Conservation (phyloP, 192 early-diverging fungal genomes). For the Coemansia sp. region DNA sequence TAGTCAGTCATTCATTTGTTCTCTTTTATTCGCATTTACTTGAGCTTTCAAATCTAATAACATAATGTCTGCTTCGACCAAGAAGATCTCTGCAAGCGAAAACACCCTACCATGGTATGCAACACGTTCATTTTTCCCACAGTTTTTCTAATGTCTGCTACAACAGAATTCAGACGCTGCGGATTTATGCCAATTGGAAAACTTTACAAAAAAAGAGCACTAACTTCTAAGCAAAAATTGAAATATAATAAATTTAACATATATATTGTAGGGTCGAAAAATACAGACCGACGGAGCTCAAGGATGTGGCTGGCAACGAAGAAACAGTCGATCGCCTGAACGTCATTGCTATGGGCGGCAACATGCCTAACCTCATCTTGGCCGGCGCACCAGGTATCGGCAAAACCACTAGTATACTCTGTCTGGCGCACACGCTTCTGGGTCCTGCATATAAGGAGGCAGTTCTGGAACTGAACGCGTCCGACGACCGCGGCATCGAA, state of each 20-base stretch:
- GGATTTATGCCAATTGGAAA: too few species aligned
- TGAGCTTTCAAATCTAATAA: too few species aligned
- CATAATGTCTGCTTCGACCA: neutral
- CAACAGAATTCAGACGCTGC: too few species aligned
- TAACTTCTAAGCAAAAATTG: too few species aligned
- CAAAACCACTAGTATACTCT: slow-evolving; percentile 95
- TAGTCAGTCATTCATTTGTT: too few species aligned
- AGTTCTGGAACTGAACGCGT: slow-evolving; percentile 97
- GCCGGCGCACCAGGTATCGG: slow-evolving; percentile 91
- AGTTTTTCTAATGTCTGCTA: neutral
- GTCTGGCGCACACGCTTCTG: slow-evolving; percentile 86
- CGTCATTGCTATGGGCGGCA: slow-evolving; percentile 86
- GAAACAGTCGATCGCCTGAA: slow-evolving; percentile 84
- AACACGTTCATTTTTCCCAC: neutral
- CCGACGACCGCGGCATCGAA: slow-evolving; percentile 93
- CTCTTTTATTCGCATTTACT: too few species aligned
- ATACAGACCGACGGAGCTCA: slow-evolving; percentile 81
- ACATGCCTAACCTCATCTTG: slow-evolving; percentile 96
- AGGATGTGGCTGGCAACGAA: slow-evolving; percentile 93
- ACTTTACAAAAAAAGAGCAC: too few species aligned
- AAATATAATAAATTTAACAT: too few species aligned
- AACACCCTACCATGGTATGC: slow-evolving; percentile 49
- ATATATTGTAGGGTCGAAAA: slow-evolving; percentile 86
- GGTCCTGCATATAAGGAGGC: slow-evolving; percentile 87
- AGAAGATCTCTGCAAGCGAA: slow-evolving; percentile 17